Evolutionary conservation across 106 monocot species (phyloP).

Genomic region (Dendrobium huoshanense): DNA sequence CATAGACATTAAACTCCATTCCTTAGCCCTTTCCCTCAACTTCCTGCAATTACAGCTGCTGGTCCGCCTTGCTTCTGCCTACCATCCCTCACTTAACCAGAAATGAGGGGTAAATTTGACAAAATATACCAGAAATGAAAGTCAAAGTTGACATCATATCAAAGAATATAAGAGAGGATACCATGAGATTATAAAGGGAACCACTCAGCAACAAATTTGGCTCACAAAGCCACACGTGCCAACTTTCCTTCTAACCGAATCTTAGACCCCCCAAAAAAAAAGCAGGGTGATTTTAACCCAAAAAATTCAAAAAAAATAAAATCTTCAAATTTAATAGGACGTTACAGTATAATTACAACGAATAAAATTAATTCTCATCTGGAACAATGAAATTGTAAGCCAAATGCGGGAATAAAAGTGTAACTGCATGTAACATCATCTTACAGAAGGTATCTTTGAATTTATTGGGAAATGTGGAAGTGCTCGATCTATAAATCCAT

Average conservation of each 20-base stretch:
- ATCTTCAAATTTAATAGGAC: neutral
- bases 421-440: slow-evolving; percentile 11
- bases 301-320: neutral
- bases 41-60: neutral
- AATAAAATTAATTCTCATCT: neutral
- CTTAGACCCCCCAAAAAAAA: neutral
- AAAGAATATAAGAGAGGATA: neutral
- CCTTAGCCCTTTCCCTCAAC: neutral
- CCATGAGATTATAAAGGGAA: neutral
- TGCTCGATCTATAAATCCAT: slow-evolving; percentile 92
- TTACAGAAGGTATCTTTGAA: slow-evolving; percentile 83
- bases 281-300: neutral
- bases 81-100: neutral
- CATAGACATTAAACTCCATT: neutral
- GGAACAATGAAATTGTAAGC: neutral
- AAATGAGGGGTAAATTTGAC: neutral
- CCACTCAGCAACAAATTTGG: neutral
- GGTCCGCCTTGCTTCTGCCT: neutral
- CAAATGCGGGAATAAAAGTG: neutral
- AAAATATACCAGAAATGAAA: neutral
- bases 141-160: neutral
- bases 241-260: neutral
- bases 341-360: neutral
- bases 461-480: slow-evolving; percentile 90
- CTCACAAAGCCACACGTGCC: neutral